Evolutionary conservation across 2,329 filamentous ascomycete genomes (phyloP), one percentile per base, ranked within the genome.

Genomic region (Proliferodiscus dingleyae): DNA sequence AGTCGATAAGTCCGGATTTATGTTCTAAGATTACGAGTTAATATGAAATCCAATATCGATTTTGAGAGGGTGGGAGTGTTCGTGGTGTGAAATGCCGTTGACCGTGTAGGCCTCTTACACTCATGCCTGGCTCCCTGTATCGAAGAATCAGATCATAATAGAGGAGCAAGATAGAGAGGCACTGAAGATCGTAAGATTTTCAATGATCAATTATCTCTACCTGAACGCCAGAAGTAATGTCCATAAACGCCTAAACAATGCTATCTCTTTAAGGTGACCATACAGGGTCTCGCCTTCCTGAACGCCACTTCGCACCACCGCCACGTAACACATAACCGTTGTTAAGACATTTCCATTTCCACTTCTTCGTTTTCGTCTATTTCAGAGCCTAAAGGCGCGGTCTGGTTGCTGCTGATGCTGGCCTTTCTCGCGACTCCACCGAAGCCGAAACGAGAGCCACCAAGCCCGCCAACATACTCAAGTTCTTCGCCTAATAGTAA

Each of bases 351-450:
- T 57, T 82, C 78, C 77, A 81, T 81, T 47, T 76, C 77, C 77
- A 81, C 81, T 47, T 76, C 77, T 41, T 82, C 79, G 38, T 80
- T 78, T 15, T 81, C 79, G 36, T 81, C 78, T 11, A 64, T 68
- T 49, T 82, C 79, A 2, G 73, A 78, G 49, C 56, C 58, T 4
- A 78, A 59, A 54, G 74, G 68, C 56, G 78, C 76, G 3, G 76
- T 78, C 54, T 77, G 73, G 49, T 72, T 76, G 61, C 78, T 81
- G 58, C 76, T 72, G 39, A 81, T 67, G 61, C 80, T 83, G 55
- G 74, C 73, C 64, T 83, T 83, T 41, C 79, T 68, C 18, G 67
- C 59, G 42, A 60, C 60, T 37, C 71, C 71, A n/a, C 68, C 65
- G 43, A 67, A 64, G 23, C 72, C 71, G 46, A 69, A 78, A 15